These are phyloP conservation scores for Leptographium wingfieldii DNA, from an alignment of 2,329 filamentous ascomycete species.

Conservation along the genomic window DNA sequence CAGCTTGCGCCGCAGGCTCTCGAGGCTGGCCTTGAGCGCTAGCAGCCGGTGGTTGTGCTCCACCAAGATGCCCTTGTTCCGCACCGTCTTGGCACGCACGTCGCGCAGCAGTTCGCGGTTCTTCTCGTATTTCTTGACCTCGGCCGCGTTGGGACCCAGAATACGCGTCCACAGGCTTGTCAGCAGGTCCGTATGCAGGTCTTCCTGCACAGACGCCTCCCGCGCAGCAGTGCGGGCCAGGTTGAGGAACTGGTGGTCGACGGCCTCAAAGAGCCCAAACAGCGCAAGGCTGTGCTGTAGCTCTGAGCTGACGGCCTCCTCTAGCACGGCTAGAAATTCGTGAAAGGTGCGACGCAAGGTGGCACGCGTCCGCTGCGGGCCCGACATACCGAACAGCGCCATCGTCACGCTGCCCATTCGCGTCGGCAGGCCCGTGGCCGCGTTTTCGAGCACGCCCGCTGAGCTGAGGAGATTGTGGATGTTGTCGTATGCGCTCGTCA, in stretches of 20 bases:
- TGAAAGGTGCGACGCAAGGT: conserved; percentile 79
- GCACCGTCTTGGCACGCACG: conserved; percentile 70
- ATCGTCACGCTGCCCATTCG: conserved; percentile 56
- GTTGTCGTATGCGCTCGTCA: conserved; percentile 69
- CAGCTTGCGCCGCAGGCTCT: conserved; percentile 70
- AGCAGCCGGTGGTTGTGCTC: conserved; percentile 78
- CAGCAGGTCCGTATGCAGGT: conserved; percentile 61
- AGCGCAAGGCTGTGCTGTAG: conserved; percentile 67
- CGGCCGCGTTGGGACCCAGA: conserved; percentile 60
- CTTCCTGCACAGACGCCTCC: conserved; percentile 71
- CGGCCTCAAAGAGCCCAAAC: conserved; percentile 81
- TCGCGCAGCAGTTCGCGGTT: conserved; percentile 70
- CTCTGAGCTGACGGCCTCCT: conserved; percentile 79
- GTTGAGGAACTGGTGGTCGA: conserved; percentile 83
- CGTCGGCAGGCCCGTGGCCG: conserved; percentile 44
- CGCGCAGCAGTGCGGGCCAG: conserved; percentile 74
- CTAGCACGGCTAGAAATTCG: conserved; percentile 75
- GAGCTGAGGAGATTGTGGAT: conserved; percentile 64
- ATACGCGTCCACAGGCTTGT: conserved; percentile 76
- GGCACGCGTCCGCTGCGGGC: conserved; percentile 65
- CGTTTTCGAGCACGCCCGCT: conserved; percentile 45
- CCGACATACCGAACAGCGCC: conserved; percentile 65
- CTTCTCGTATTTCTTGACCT: conserved; percentile 82
- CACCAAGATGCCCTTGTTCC: conserved; percentile 76
- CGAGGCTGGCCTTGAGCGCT: conserved; percentile 74